Percentiles rank a stretch among this genome's conserved stretches.
Evolutionary conservation across 2,329 filamentous ascomycete species (phyloP).

Genomic region (Leptosphaerulina australis): DNA sequence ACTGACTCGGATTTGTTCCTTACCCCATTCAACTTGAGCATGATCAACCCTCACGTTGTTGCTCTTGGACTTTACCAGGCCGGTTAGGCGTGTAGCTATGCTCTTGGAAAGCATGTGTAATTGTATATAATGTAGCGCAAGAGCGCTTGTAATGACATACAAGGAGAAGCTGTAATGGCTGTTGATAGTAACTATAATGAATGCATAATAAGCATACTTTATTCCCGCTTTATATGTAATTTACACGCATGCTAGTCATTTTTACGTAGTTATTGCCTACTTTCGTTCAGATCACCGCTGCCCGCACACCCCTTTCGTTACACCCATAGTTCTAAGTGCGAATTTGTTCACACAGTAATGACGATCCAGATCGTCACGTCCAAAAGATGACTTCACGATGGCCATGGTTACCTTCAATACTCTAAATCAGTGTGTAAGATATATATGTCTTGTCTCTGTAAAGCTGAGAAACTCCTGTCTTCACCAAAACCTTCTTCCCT

Average conservation of each 20-base stretch:
- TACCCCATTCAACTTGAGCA: constrained; percentile 76
- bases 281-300: too few relatives aligned
- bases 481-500: too few relatives aligned
- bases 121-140: not conserved
- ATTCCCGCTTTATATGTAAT: not conserved
- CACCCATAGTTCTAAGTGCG: too few relatives aligned
- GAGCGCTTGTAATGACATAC: not conserved
- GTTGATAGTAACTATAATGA: not conserved
- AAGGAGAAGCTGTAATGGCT: not conserved
- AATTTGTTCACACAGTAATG: too few relatives aligned
- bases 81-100: constrained; percentile 59
- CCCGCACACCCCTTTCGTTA: too few relatives aligned
- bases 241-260: not conserved
- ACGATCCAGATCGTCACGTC: too few relatives aligned
- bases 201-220: not conserved
- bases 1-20: constrained; percentile 72
- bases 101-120: not conserved
- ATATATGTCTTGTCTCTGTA: too few relatives aligned
- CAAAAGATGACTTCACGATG: too few relatives aligned
- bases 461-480: too few relatives aligned
- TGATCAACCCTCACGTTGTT: constrained; percentile 77
- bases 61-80: constrained; percentile 79
- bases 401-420: too few relatives aligned
- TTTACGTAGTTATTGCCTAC: too few relatives aligned
- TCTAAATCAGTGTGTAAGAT: too few relatives aligned